Conservation (phyloP, 331 rosid genomes). For the Quercus phellos region DNA sequence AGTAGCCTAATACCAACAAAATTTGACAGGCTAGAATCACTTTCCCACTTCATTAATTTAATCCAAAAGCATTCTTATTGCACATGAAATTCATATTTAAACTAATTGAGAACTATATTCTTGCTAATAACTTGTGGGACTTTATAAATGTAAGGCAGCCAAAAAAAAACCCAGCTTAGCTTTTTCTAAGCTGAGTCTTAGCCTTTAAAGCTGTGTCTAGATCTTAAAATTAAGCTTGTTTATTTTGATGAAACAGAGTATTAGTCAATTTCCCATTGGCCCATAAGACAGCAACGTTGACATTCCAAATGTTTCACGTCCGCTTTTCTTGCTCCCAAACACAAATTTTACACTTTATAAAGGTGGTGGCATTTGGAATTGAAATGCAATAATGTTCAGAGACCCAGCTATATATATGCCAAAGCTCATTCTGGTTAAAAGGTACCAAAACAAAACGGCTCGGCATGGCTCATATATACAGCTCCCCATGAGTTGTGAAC, state of each 20-base stretch:
- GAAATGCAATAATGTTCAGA: neutral
- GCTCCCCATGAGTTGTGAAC: constrained; percentile 11
- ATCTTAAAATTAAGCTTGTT: too few relatives aligned
- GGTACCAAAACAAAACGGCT: neutral
- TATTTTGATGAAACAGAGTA: too few relatives aligned
- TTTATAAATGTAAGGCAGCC: neutral
- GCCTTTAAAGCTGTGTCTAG: neutral
- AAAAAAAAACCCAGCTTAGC: neutral
- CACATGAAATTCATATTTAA: neutral
- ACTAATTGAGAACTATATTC: neutral
- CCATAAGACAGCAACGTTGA: too few relatives aligned
- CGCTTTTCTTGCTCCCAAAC: too few relatives aligned
- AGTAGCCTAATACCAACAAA: constrained; percentile 35
- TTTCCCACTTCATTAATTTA: constrained; percentile 15
- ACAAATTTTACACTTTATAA: neutral
- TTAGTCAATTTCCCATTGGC: too few relatives aligned
- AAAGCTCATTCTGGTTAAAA: neutral
- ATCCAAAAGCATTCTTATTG: constrained; percentile 24
- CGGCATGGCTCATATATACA: neutral
- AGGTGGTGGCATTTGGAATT: neutral
- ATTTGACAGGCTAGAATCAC: constrained; percentile 32
- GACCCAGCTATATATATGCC: neutral
- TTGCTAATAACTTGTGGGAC: neutral
- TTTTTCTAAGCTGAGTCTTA: neutral
- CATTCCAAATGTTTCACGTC: too few relatives aligned